Evolutionary conservation across 495 filamentous ascomycete genomes (phyloP).

Genomic region (Aspergillus cristatus): DNA sequence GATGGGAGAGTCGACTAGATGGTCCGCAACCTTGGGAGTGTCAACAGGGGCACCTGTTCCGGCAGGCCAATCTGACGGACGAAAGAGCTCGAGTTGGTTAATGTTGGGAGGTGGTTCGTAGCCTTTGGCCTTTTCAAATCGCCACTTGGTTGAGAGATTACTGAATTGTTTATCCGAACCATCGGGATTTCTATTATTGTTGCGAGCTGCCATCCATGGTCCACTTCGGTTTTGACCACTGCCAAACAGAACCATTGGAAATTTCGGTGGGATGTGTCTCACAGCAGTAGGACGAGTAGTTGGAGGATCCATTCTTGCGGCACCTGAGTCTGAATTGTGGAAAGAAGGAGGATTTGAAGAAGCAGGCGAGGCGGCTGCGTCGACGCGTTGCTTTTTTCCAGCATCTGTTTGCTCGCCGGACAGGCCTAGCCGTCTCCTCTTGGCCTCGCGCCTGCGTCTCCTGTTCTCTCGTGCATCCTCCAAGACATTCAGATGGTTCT

Average conservation of each 20-base stretch:
- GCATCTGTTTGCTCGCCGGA: too few species aligned
- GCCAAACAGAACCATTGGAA: constrained; percentile 7
- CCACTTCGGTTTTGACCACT: neutral
- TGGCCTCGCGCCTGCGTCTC: constrained; percentile 39
- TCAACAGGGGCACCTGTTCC: constrained; percentile 1
- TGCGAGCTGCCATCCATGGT: neutral
- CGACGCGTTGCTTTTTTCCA: too few species aligned
- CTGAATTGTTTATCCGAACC: constrained; percentile 7
- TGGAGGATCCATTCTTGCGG: neutral
- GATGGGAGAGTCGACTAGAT: neutral
- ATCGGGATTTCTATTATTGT: constrained; percentile 4
- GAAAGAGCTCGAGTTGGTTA: constrained; percentile 27
- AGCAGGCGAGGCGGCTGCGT: too few species aligned
- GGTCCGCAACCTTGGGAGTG: neutral
- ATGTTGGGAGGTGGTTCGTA: constrained; percentile 38
- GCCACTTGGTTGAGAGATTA: constrained; percentile 15
- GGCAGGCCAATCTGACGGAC: constrained; percentile 23
- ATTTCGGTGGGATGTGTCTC: neutral
- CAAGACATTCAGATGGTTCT: constrained; percentile 19
- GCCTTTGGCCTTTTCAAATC: constrained; percentile 31
- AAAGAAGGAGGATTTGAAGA: too few species aligned
- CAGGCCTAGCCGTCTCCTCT: constrained; percentile 22
- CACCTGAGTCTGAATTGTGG: neutral
- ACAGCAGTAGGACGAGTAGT: neutral
- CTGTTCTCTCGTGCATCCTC: constrained; percentile 26